phyloP scores from a whole-genome alignment of 805 yeast genomes.

The Wickerhamomyces ciferrii region DNA sequence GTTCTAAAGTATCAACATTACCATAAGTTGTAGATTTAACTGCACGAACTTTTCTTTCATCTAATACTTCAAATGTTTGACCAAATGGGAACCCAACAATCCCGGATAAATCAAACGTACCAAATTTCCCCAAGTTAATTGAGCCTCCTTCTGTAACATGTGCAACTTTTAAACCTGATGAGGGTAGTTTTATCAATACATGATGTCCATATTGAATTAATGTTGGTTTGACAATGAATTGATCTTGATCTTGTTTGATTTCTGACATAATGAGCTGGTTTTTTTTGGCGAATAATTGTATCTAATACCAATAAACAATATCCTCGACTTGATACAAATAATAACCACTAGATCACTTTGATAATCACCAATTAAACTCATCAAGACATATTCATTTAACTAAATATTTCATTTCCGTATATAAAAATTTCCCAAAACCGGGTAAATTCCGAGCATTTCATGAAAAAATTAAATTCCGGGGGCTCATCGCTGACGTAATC shows the following conservation, averaged over 20 bases:
- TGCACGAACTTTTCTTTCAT: conserved; percentile 46
- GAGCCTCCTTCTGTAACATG: conserved; percentile 54
- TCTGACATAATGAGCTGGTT: neutral
- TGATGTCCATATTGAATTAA: conserved; percentile 22
- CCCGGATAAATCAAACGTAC: conserved; percentile 69
- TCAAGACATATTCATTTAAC: too few species aligned
- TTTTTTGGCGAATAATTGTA: too few species aligned
- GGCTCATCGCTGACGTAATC: conserved; percentile 1
- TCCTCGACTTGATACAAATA: too few species aligned
- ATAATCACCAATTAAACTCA: too few species aligned
- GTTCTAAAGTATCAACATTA: conserved; percentile 24
- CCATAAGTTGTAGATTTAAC: conserved; percentile 34
- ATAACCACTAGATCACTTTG: too few species aligned
- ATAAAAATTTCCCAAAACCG: too few species aligned
- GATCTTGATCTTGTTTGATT: neutral
- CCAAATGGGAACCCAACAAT: conserved; percentile 83
- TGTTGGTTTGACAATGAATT: conserved; percentile 1
- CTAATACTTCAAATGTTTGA: conserved; percentile 79
- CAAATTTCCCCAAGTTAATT: conserved; percentile 86
- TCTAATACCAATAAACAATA: too few species aligned
- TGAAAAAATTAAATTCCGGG: too few species aligned
- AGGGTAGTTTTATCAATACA: conserved; percentile 72
- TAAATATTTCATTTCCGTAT: too few species aligned
- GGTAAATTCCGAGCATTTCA: too few species aligned
- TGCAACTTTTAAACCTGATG: conserved; percentile 72